Evolutionary conservation across 1,284 basidiomycete genomes (phyloP), one percentile per base, ranked within the genome.

Genomic region (Sanghuangporus sanghuang): DNA sequence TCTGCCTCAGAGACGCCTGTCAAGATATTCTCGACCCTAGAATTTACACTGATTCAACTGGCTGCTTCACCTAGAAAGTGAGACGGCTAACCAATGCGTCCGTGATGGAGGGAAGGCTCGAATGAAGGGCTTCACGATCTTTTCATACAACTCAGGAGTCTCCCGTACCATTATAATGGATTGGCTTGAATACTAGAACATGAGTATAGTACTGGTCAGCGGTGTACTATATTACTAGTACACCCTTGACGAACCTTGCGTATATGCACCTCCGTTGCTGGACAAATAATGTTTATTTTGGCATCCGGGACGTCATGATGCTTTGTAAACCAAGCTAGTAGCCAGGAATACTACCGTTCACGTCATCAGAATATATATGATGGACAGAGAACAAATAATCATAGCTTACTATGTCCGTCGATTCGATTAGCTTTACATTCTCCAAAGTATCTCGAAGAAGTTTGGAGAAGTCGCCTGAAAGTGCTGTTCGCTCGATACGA

Each of bases 11-110:
- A 90, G 36, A 78, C 77, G 21, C 95, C 93, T 0, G 83, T 81
- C 5, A 98, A 79, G 62, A 99, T 93, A 68, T 96, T 91, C 68
- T 89, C 84, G 0, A 98, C 90, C 95, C 94, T 95, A 67, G 1
- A 23, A 18, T 32, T 6, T 44, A 11, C 32, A 61, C 16, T 18
- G 21, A 48, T 36, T 55, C 38, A 32, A 36, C 32, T n/a, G 14
- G 53, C n/a, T 54, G n/a, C 12, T 6, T 36, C 18, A 38, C 16
- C 14, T 46, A 7, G 7, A n/a, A 46, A 7, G 40, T 42, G 21
- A 42, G 9, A 1, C 14, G 27, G 71, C 78, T 39, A 65, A 92
- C 95, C 96, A 99, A 77, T 90, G 83, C 0, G 92, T 90, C 18
- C 93, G 82, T 5, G 85, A 82, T 1, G 84, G 72, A 0, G 92